A percentile compares a stretch with the other conserved stretches of the same genome.
Evolutionary conservation across 1,284 basidiomycete species (phyloP).

Genomic region (Ceratobasidium sp.): DNA sequence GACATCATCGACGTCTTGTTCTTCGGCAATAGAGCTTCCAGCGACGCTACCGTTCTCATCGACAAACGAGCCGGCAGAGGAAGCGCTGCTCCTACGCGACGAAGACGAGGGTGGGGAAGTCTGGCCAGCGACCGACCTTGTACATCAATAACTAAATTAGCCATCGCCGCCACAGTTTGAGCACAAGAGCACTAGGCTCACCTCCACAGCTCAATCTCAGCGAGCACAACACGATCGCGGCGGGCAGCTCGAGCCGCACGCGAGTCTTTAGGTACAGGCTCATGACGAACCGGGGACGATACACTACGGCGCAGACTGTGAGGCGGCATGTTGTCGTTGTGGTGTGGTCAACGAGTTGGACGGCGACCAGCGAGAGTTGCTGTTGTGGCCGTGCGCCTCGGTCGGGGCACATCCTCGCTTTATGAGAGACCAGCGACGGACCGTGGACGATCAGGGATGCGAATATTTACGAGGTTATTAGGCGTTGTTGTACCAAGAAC

Average conservation of each 20-base stretch:
- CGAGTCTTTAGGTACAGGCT: constrained; percentile 37
- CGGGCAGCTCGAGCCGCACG: constrained; percentile 39
- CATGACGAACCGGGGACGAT: constrained; percentile 19
- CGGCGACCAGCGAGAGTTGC: constrained; percentile 11
- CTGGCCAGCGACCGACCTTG: constrained; percentile 38
- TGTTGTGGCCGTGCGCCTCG: constrained; percentile 14
- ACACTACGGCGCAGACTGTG: constrained; percentile 24
- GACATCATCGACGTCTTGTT: background rate
- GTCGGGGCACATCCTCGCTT: constrained; percentile 17
- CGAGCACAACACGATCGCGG: constrained; percentile 33
- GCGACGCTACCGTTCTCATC: constrained; percentile 43
- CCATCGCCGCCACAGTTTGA: background rate
- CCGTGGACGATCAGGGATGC: constrained; percentile 45
- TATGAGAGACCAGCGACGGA: constrained; percentile 29
- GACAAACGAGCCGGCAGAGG: constrained; percentile 35
- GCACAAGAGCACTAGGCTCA: background rate
- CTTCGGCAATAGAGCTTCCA: constrained; percentile 22
- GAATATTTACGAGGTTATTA: constrained; percentile 32
- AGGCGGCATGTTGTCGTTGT: constrained; percentile 30
- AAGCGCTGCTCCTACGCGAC: constrained; percentile 37
- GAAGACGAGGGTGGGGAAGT: constrained; percentile 25
- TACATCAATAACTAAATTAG: background rate
- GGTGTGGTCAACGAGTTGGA: constrained; percentile 15
- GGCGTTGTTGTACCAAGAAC: background rate
- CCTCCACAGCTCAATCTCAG: constrained; percentile 45